Percentiles rank a stretch among this genome's conserved stretches.
These are phyloP conservation scores for Scheffersomyces lignosus DNA, from an alignment of 805 yeast species.

Conservation along the genomic window DNA sequence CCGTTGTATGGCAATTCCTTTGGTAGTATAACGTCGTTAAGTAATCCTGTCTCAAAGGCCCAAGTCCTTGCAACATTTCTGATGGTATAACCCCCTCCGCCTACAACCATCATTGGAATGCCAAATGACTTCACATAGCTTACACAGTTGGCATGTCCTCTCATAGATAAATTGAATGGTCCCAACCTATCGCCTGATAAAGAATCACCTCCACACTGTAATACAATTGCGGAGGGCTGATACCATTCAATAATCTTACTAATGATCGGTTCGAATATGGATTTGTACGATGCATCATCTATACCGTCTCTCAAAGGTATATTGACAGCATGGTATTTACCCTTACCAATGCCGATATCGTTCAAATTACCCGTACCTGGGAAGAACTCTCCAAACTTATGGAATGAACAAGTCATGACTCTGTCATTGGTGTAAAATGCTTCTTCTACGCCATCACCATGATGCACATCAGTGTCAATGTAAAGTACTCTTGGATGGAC, in stretches of 20 bases:
- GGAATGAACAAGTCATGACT: conserved; percentile 29
- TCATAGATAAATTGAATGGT: conserved; percentile 27
- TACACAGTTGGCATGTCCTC: conserved; percentile 29
- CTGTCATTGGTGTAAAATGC: conserved; percentile 27
- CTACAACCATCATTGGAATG: conserved; percentile 27
- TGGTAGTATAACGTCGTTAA: conserved; percentile 22
- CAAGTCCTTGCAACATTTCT: conserved; percentile 28
- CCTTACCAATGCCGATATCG: conserved; percentile 28
- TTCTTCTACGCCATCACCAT: conserved; percentile 29
- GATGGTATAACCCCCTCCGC: conserved; percentile 31
- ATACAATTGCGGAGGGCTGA: conserved; percentile 27
- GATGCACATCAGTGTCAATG: conserved; percentile 29
- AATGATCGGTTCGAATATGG: conserved; percentile 27
- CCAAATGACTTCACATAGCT: conserved; percentile 24
- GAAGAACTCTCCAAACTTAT: conserved; percentile 28
- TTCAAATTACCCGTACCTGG: conserved; percentile 31
- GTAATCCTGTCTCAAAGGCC: conserved; percentile 27
- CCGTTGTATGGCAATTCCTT: conserved; percentile 27
- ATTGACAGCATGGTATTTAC: conserved; percentile 26
- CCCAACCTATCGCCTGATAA: conserved; percentile 28
- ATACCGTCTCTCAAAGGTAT: conserved; percentile 28
- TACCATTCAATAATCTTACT: conserved; percentile 27
- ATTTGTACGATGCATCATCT: conserved; percentile 27
- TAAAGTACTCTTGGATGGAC: conserved; percentile 26
- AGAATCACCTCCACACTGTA: conserved; percentile 29